Evolutionary conservation across 2,329 filamentous ascomycete species (phyloP), one percentile per base, ranked within the genome.

Genomic region (Graphilbum fragrans): DNA sequence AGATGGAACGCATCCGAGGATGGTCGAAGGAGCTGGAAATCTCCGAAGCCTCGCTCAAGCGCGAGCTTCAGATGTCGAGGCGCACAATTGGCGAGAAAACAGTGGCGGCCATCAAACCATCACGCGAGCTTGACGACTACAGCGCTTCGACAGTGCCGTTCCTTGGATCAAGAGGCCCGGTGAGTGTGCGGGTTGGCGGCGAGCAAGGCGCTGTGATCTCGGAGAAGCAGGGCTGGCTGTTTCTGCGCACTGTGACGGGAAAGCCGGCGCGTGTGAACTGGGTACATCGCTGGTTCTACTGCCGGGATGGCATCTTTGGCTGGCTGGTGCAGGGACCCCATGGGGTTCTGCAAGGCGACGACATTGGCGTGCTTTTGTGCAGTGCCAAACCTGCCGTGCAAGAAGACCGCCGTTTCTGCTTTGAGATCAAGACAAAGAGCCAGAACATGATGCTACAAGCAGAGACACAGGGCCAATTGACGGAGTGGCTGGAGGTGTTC

Each of bases 371-470:
- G 3, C 64, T 98, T 40, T 76, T 98, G 32, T 98, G 92, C 64
- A 94, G 86, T 53, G 83, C 92, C 38, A 86, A 90, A 53, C 87
- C 88, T 17, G 87, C 88, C 1, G 82, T 93, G 39, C 80, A 86
- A 50, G 92, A 98, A 61, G 92, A 98, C 54, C 78, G 92, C 32
- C 77, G 92, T 16, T 98, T 96, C 61, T 96, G 92, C 58, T 95
- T 98, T 53, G 92, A 98, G 61, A 83, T 98, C 54, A 98, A 96
- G 67, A 98, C 92, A 3, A 98, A 95, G 60, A 94, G 86, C 54
- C 84, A 84, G 47, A 92, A 81, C 38, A 79, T 94, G 48, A 66
- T 95, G 45, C 69, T 98, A 3, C 92, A 98, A 62, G 85, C 90
- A 5, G 92, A 98, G 58, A 94, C 86, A 0, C 92, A 98, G 57